A percentile compares a stretch with the other conserved stretches of the same genome.
These are phyloP conservation scores for Lolium perenne DNA, from an alignment of 176 grass and related monocot species.

Conservation along the genomic window DNA sequence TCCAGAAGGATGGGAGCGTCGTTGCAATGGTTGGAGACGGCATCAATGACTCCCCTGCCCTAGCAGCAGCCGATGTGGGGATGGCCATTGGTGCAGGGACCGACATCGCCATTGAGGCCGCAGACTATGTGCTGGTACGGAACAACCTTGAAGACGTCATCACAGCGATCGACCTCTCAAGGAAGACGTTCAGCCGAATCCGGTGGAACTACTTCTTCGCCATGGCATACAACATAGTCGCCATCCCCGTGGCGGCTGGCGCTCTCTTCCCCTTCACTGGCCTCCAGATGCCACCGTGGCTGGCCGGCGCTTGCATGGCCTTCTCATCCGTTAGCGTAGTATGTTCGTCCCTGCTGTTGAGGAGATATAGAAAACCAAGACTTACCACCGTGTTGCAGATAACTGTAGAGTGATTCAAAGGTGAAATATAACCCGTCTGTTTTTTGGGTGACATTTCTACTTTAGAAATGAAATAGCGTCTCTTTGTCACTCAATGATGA, in stretches of 20 bases:
- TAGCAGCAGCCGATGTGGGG: conserved; percentile 80
- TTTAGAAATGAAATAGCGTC: conserved; percentile 19
- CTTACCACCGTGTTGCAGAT: conserved; percentile 93
- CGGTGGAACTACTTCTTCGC: conserved; percentile 90
- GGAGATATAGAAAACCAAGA: conserved; percentile 90
- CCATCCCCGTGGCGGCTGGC: conserved; percentile 71
- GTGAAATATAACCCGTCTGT: not conserved
- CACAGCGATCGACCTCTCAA: conserved; percentile 90
- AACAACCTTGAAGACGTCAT: conserved; percentile 94
- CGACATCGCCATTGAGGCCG: conserved; percentile 75
- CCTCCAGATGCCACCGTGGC: conserved; percentile 76
- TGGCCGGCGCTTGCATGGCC: conserved; percentile 90
- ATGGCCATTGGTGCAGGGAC: conserved; percentile 95
- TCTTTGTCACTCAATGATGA: not conserved
- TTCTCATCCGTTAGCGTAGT: conserved; percentile 93
- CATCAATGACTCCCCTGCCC: conserved; percentile 84
- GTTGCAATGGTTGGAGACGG: conserved; percentile 88
- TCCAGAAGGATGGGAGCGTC: conserved; percentile 66
- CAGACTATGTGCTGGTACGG: conserved; percentile 80
- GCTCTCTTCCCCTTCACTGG: conserved; percentile 69
- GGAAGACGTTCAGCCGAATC: conserved; percentile 80
- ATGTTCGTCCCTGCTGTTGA: conserved; percentile 85
- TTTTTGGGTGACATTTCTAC: not conserved
- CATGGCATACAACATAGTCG: conserved; percentile 70
- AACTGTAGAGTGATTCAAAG: conserved; percentile 66